Evolutionary conservation across 805 yeast species (phyloP).

Genomic region (Zygosaccharomyces bisporus): DNA sequence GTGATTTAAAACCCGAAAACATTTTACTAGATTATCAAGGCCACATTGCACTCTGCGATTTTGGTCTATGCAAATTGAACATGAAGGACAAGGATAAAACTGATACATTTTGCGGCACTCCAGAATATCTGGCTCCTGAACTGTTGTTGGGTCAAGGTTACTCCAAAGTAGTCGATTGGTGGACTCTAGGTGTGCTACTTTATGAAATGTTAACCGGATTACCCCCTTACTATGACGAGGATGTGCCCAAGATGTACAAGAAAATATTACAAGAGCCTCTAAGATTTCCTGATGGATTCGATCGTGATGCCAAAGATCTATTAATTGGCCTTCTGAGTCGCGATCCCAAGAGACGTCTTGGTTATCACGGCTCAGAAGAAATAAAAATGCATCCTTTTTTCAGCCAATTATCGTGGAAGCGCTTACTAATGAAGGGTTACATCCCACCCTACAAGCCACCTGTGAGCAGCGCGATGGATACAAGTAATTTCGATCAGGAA

Average conservation of each 20-base stretch:
- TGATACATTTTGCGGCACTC: constrained; percentile 96
- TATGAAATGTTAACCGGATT: constrained; percentile 96
- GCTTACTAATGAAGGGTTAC: constrained; percentile 77
- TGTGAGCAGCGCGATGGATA: constrained; percentile 79
- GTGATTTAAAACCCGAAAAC: constrained; percentile 96
- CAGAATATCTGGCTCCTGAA: constrained; percentile 96
- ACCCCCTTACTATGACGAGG: constrained; percentile 96
- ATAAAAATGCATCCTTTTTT: constrained; percentile 84
- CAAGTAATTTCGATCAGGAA: constrained; percentile 88
- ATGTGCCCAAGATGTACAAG: constrained; percentile 87
- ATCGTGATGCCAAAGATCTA: constrained; percentile 78
- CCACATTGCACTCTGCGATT: constrained; percentile 95
- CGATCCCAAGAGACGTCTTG: constrained; percentile 79
- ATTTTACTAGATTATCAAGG: constrained; percentile 93
- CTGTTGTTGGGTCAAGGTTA: constrained; percentile 87
- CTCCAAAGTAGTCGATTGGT: constrained; percentile 95
- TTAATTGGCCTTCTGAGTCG: constrained; percentile 71
- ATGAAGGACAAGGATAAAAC: constrained; percentile 87
- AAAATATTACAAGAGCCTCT: constrained; percentile 88
- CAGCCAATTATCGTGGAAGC: constrained; percentile 84
- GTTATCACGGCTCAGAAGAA: constrained; percentile 74
- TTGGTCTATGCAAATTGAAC: constrained; percentile 92
- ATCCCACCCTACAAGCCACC: constrained; percentile 95
- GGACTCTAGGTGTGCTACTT: constrained; percentile 92
- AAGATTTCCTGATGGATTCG: constrained; percentile 83